Base-by-base conservation (phyloP, 768 basidiomycete genomes). In the Myochromella boudieri region DNA sequence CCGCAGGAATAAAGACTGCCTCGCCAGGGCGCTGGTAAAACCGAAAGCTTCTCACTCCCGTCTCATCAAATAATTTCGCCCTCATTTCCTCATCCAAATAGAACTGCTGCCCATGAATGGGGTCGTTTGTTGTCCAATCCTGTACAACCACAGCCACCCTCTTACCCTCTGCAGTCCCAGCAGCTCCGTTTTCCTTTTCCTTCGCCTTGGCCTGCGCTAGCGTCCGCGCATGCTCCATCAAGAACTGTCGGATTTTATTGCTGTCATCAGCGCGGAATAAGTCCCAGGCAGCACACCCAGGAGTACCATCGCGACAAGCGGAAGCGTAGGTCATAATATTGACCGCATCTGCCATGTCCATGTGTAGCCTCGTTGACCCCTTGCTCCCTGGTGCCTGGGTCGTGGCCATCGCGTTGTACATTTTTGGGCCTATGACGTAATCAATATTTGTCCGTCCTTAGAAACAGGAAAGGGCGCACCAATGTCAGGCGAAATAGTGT, bases 1-100 rank as follows among this genome's bases (percentile, higher is more conserved):
- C 95, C 3, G 95, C 95, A 11, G 95, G 95, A 51, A 98, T 92
- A 65, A 97, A 94, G 10, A 98, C 85, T 0, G 92, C 95, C 60
- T 98, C 89, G 15, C 93, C 93, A 2, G 91, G 90, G 54, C 80
- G 77, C 66, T 98, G 95, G 65, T 93, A 95, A 15, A 97, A 76
- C 44, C 93, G 70, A 68, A 83, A 86, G 51, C 88, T 87, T 68
- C 69, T 80, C 22, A 97, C 90, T 2, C 84, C 85, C 48, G 74
- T 74, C 53, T 80, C 66, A 3, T 82, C 78, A 56, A 61, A 85
- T 31, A 98, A 67, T 63, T 86, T 78, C 61, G 76, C 75, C 56
- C 91, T 74, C 57, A 91, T 57, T 3, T 68, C 64, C 33, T 77
- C 68, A 62, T 95, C 89, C 41, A 98, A 69, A 62, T 94, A 98